phyloP scores from a whole-genome alignment of 306 rosid species.

The Chamaecrista fasciculata region DNA sequence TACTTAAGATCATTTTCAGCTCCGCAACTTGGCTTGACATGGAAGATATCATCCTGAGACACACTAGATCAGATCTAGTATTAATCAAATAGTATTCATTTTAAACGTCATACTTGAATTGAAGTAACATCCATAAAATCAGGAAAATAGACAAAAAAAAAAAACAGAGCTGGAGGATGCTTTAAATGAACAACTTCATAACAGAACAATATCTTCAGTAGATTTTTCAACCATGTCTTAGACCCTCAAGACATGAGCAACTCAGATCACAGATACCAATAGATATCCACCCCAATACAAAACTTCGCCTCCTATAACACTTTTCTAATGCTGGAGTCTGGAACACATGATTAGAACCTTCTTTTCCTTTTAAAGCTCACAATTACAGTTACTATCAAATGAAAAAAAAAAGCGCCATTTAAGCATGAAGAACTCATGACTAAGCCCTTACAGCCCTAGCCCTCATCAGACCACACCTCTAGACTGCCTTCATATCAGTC shows the following conservation, averaged over 20 bases:
- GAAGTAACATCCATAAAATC: constrained; percentile 23
- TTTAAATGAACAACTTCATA: not conserved
- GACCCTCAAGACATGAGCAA: too few relatives aligned
- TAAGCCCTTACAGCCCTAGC: not conserved
- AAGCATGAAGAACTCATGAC: not conserved
- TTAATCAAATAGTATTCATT: constrained; percentile 54
- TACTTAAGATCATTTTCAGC: constrained; percentile 61
- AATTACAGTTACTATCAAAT: not conserved
- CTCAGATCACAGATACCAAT: too few relatives aligned
- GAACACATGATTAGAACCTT: not conserved
- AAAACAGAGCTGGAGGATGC: not conserved
- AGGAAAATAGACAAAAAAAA: not conserved
- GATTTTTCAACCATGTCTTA: not conserved
- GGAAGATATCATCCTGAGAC: constrained; percentile 93
- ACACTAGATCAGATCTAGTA: constrained; percentile 70
- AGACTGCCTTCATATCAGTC: not conserved
- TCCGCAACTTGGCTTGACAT: constrained; percentile 85
- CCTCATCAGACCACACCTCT: not conserved
- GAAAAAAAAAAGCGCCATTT: not conserved
- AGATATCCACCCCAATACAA: not conserved
- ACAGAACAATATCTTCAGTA: not conserved
- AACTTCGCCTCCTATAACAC: not conserved
- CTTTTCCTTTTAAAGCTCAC: not conserved
- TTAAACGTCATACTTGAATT: constrained; percentile 25
- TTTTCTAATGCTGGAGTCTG: not conserved